These are phyloP conservation scores for Rhizopogon vinicolor DNA, from an alignment of 768 basidiomycete genomes.

Conservation along the genomic window DNA sequence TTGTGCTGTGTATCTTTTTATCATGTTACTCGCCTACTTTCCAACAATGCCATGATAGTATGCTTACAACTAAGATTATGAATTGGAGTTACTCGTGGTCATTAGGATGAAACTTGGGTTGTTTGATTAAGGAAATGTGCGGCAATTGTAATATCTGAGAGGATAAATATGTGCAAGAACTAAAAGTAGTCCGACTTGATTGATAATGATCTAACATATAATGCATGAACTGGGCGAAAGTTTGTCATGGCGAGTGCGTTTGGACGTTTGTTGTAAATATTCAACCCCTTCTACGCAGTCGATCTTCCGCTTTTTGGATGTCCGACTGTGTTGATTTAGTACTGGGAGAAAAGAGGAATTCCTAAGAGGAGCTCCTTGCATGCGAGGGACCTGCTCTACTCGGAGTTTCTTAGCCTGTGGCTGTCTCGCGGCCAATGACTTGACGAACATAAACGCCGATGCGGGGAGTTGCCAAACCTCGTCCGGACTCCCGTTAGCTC, in stretches of 20 bases:
- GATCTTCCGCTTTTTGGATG: neutral
- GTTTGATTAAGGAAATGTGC: neutral
- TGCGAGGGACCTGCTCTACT: neutral
- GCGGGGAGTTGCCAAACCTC: slow-evolving; percentile 1
- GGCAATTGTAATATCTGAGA: neutral
- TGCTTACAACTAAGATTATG: slow-evolving; percentile 30
- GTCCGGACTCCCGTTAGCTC: neutral
- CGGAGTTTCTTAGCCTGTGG: neutral
- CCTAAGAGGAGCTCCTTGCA: neutral
- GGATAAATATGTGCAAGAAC: neutral
- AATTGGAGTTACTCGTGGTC: slow-evolving; percentile 9
- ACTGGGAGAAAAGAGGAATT: neutral
- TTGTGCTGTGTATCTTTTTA: slow-evolving; percentile 30
- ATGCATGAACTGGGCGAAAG: neutral
- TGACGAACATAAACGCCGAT: neutral
- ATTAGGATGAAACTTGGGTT: neutral
- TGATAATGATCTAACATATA: neutral
- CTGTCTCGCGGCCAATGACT: neutral
- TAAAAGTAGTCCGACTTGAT: neutral
- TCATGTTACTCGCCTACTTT: slow-evolving; percentile 41
- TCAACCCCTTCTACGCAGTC: neutral
- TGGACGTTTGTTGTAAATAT: neutral
- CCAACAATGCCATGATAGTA: slow-evolving; percentile 29
- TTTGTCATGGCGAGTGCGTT: neutral
- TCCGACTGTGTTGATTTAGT: neutral